Evolutionary conservation across 148 eudicot species (phyloP), one percentile per base, ranked within the genome.

Genomic region (Spergularia bocconei): DNA sequence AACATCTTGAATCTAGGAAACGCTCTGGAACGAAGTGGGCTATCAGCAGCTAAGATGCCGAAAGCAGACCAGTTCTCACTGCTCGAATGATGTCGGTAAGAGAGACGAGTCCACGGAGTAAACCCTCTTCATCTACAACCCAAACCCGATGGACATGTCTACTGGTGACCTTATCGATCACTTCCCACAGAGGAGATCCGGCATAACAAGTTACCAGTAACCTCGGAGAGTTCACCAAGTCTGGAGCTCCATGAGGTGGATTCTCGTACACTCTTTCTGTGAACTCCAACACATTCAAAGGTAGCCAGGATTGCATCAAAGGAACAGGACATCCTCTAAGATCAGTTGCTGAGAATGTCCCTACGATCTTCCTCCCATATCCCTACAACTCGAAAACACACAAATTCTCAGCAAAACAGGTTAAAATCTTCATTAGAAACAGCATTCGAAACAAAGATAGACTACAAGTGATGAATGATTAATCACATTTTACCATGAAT

Each of bases 271-370:
- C 87, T 5, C 83, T 80, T 5, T 79, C 69, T 0, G 83, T 84
- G 83, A 88, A 92, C 5, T 92, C 96, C 51, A 88, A 54, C 4
- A 90, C 90, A 2, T 81, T 80, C 51, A 70, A 52, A 0, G 77
- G 75, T 61, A 94, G 71, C 88, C 89, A 85, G 0, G 91, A 82
- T 11, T 82, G 86, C 77, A 94, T 78, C 50, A 82, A 83, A 17
- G 87, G 65, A 7, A 87, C 64, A 0, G 96, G 98, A 68, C 97
- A 94, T 66, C 88, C 93, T 67, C 93, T 77, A 15, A 94, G 57
- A 41, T 94, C 97, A 0, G 98, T 94, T 0, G 97, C 88, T 0
- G 97, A 92, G 60, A 94, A 90, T 25, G 98, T 92, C 7, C 96
- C 98, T 0, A 90, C 79, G 0, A 92, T 83, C 79, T 81, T 84